These are phyloP conservation scores for Neospermospora avenae DNA, from an alignment of 2,329 filamentous ascomycete genomes.

Conservation along the genomic window DNA sequence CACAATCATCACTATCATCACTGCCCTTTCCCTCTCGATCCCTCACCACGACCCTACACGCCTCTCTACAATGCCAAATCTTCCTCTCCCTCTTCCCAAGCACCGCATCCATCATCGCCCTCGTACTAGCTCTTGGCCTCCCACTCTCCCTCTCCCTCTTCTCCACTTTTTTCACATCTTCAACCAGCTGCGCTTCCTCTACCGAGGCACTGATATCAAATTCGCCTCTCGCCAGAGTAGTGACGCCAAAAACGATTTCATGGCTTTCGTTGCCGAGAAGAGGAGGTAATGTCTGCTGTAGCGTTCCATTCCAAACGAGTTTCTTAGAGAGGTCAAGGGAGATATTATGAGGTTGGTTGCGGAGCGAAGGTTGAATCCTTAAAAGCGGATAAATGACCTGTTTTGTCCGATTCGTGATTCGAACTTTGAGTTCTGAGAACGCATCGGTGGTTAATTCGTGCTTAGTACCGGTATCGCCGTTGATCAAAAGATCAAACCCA, in stretches of 20 bases:
- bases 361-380: constrained; percentile 72
- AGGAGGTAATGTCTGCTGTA: constrained; percentile 70
- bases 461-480: constrained; percentile 24
- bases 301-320: constrained; percentile 77
- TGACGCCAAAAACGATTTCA: constrained; percentile 65
- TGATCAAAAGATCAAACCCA: constrained; percentile 59
- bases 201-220: constrained; percentile 80
- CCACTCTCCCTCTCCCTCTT: constrained; percentile 28
- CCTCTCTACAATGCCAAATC: constrained; percentile 61
- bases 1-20: constrained; percentile 19
- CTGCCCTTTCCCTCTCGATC: constrained; percentile 45
- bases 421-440: constrained; percentile 69
- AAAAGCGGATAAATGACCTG: constrained; percentile 68
- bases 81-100: constrained; percentile 58
- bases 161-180: constrained; percentile 30
- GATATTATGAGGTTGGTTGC: constrained; percentile 59
- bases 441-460: constrained; percentile 47
- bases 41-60: constrained; percentile 52
- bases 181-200: constrained; percentile 66
- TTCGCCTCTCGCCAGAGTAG: constrained; percentile 72
- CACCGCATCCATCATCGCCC: constrained; percentile 55
- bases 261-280: constrained; percentile 57
- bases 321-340: constrained; percentile 80
- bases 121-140: constrained; percentile 49
- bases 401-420: constrained; percentile 69